phyloP scores from a whole-genome alignment of 139 green algal genomes.

The Coelastrella sp. region DNA sequence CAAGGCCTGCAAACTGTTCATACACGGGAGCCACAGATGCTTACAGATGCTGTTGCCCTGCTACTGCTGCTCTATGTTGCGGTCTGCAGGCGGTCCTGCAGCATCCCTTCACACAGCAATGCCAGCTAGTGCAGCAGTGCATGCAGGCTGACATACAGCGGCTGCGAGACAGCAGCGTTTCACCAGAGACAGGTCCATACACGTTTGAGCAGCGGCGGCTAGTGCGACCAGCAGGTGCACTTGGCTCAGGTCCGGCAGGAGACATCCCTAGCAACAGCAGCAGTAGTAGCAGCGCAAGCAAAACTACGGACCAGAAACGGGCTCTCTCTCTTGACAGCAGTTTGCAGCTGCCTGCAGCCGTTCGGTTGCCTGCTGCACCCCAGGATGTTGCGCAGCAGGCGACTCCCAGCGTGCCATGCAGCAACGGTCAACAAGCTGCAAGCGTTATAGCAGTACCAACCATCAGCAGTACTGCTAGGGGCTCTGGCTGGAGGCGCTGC shows the following conservation, averaged over 20 bases:
- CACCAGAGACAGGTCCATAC: background rate
- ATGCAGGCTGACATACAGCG: constrained; percentile 21
- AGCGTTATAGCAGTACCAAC: background rate
- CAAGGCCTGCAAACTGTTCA: too few species aligned
- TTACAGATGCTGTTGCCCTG: too few species aligned
- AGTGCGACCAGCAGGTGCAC: constrained; percentile 13
- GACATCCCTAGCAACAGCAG: background rate
- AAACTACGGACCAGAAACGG: background rate
- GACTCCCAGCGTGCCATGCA: too few species aligned
- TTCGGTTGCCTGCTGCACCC: background rate
- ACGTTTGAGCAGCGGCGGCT: constrained; percentile 26
- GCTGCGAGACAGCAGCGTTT: background rate
- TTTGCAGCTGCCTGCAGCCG: background rate
- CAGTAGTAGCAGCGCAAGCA: background rate
- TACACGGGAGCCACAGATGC: too few species aligned
- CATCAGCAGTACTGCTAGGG: background rate
- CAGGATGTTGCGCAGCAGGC: too few species aligned
- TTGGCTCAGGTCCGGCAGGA: background rate
- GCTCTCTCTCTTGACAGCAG: background rate
- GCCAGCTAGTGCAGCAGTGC: constrained; percentile 20
- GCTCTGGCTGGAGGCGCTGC: background rate
- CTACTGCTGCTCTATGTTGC: background rate
- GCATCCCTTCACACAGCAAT: constrained; percentile 24
- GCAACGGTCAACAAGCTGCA: too few species aligned
- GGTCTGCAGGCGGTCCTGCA: constrained; percentile 32